phyloP scores from a whole-genome alignment of 805 yeast species.

The Spathaspora gorwiae region DNA sequence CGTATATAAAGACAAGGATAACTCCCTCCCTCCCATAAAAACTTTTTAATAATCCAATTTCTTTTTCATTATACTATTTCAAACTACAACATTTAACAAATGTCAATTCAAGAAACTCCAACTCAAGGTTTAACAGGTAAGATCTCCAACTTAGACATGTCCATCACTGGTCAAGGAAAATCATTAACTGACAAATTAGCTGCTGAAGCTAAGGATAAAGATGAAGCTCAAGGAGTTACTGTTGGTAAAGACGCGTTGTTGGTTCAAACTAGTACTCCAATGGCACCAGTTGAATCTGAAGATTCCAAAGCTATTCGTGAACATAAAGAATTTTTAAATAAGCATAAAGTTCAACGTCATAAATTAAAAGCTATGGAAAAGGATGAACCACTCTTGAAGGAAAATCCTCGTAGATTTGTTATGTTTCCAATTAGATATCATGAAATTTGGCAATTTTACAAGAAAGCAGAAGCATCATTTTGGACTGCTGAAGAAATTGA shows the following conservation, averaged over 20 bases:
- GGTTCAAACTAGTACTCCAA: conserved; percentile 6
- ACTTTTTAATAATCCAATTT: background rate
- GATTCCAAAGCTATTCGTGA: conserved; percentile 20
- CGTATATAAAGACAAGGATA: background rate
- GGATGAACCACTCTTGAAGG: conserved; percentile 83
- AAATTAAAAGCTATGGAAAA: conserved; percentile 68
- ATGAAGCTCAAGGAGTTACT: conserved; percentile 19
- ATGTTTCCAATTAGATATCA: conserved; percentile 94
- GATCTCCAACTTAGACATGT: conserved; percentile 37
- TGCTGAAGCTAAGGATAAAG: conserved; percentile 35
- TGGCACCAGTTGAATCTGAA: conserved; percentile 15
- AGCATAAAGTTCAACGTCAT: conserved; percentile 70
- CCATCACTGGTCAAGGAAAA: conserved; percentile 22
- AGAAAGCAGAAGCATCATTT: conserved; percentile 98
- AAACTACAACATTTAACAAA: conserved; percentile 10
- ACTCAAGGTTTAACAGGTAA: conserved; percentile 44
- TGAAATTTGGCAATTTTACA: conserved; percentile 98
- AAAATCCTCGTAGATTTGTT: conserved; percentile 85
- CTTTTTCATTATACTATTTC: background rate
- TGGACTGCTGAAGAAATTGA: conserved; percentile 99
- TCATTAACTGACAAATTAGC: conserved; percentile 42
- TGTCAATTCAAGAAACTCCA: conserved; percentile 61
- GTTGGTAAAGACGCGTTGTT: conserved; percentile 4
- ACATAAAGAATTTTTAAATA: conserved; percentile 54
- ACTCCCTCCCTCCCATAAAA: background rate